These are phyloP conservation scores for Melanomma pulvis-pyrius DNA, from an alignment of 495 filamentous ascomycete species.

Conservation along the genomic window DNA sequence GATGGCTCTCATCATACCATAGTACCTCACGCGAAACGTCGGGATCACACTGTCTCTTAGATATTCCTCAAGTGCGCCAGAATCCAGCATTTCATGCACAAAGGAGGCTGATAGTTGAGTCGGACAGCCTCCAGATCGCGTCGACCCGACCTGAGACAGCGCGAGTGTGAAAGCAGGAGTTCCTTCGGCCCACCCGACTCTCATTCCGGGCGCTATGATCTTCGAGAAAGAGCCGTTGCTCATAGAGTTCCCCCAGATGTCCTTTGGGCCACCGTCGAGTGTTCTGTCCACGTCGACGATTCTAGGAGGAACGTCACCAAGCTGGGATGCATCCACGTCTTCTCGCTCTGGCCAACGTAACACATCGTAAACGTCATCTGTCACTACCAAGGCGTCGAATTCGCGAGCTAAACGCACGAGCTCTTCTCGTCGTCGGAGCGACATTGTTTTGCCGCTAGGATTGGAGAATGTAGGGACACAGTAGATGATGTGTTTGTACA, in stretches of 20 bases:
- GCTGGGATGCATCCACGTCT: background rate
- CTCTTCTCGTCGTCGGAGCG: constrained; percentile 19
- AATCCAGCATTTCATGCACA: constrained; percentile 18
- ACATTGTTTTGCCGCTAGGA: constrained; percentile 23
- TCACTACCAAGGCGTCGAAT: constrained; percentile 27
- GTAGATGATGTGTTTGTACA: constrained; percentile 21
- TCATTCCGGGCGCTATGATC: constrained; percentile 16
- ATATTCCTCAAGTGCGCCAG: background rate
- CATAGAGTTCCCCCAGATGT: constrained; percentile 7
- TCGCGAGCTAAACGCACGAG: constrained; percentile 27
- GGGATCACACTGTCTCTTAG: constrained; percentile 10
- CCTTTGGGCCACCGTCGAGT: constrained; percentile 9
- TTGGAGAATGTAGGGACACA: constrained; percentile 28
- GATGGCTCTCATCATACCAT: constrained; percentile 14
- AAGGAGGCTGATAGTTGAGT: constrained; percentile 6
- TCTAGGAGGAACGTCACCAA: constrained; percentile 4
- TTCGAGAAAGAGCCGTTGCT: constrained; percentile 16
- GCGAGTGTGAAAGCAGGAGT: constrained; percentile 2
- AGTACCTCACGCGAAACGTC: constrained; percentile 4
- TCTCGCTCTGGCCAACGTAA: constrained; percentile 7
- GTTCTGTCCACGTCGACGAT: constrained; percentile 9
- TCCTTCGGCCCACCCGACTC: constrained; percentile 18
- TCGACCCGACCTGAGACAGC: constrained; percentile 9
- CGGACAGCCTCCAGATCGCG: constrained; percentile 7
- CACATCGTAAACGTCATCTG: constrained; percentile 24